Percentiles rank a stretch among this genome's conserved stretches.
Evolutionary conservation across 805 yeast genomes (phyloP).

Genomic region (Yarrowia sp.): DNA sequence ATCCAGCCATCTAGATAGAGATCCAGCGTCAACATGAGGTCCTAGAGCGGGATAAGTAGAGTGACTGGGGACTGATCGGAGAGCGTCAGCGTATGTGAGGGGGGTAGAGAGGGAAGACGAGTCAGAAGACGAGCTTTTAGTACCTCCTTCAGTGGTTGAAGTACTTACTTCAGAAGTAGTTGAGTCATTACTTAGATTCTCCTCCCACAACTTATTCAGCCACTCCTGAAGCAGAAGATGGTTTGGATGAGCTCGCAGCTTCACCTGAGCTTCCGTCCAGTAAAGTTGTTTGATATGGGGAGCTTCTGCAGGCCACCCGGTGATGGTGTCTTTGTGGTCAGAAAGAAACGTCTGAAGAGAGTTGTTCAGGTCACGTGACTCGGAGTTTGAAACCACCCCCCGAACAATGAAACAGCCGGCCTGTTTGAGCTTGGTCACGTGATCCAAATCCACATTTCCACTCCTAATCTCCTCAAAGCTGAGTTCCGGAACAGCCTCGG

Average conservation of each 20-base stretch:
- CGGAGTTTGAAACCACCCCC: neutral
- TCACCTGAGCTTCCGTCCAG: conserved; percentile 17
- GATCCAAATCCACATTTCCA: neutral
- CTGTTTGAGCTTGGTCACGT: neutral
- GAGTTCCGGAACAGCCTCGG: neutral
- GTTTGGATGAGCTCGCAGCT: conserved; percentile 8
- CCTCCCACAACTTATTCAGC: conserved; percentile 19
- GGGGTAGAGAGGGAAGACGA: neutral
- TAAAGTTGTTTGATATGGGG: conserved; percentile 21
- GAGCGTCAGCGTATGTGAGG: conserved; percentile 19
- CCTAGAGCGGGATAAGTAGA: conserved; percentile 5
- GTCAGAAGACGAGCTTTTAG: too few relatives aligned
- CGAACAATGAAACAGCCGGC: conserved; percentile 13
- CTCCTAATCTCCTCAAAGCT: neutral
- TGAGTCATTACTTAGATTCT: too few relatives aligned
- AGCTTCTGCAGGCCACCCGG: neutral
- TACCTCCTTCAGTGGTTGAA: too few relatives aligned
- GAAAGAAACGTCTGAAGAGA: neutral
- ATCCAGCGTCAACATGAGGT: conserved; percentile 17
- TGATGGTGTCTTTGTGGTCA: neutral
- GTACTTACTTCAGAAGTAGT: too few relatives aligned
- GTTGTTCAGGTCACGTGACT: neutral
- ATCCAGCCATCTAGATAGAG: conserved; percentile 3
- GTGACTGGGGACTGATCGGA: neutral
- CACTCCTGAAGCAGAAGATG: conserved; percentile 4